Evolutionary conservation across 495 filamentous ascomycete species (phyloP).

Genomic region (Xylaria flabelliformis): DNA sequence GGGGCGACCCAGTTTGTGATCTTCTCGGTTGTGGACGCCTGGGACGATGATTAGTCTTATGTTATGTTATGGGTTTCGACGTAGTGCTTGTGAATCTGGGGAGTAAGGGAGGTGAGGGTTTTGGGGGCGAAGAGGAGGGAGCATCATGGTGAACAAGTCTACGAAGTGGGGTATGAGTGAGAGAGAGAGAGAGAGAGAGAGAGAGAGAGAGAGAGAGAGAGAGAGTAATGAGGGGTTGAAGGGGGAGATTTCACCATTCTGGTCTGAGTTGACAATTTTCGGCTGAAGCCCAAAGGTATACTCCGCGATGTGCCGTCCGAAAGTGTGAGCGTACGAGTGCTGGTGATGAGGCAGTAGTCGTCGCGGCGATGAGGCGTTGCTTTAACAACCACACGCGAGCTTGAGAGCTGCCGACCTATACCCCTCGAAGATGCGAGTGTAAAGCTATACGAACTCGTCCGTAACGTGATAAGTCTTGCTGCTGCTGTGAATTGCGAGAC

Average conservation of each 20-base stretch:
- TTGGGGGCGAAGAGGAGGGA: neutral
- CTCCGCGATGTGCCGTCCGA: neutral
- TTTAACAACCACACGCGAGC: neutral
- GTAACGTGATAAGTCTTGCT: neutral
- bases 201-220: neutral
- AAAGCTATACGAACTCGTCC: neutral
- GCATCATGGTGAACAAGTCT: neutral
- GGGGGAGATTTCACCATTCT: slow-evolving; percentile 24
- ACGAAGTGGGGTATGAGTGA: neutral
- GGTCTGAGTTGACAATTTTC: neutral
- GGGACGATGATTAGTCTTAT: slow-evolving; percentile 5
- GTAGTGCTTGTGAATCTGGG: neutral
- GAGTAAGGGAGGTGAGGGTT: neutral
- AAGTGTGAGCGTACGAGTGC: too few species aligned
- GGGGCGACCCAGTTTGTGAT: slow-evolving; percentile 87
- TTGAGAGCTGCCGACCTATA: neutral
- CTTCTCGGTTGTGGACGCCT: slow-evolving; percentile 42
- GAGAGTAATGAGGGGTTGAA: too few species aligned
- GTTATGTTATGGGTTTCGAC: neutral
- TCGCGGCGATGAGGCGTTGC: neutral
- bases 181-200: neutral
- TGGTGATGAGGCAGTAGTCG: neutral
- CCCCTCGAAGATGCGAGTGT: neutral
- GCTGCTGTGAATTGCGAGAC: neutral
- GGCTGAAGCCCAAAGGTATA: too few species aligned